phyloP scores from a whole-genome alignment of 2,329 filamentous ascomycete genomes.

The Akanthomyces muscarius region DNA sequence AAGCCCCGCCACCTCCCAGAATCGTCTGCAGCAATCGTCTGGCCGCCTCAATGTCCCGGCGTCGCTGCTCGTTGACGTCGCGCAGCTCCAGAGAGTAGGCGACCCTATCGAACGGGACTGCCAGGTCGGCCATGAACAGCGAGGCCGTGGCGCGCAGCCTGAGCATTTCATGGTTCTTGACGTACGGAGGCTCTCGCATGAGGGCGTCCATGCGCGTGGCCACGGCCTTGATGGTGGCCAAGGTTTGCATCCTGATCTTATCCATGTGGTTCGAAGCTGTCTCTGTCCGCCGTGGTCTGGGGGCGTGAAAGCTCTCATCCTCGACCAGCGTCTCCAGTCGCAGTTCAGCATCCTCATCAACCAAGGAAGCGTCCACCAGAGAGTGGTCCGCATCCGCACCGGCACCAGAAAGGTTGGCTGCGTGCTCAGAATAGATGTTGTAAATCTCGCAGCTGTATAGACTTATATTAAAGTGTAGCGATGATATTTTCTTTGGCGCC shows the following conservation, averaged over 20 bases:
- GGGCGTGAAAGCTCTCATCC: constrained; percentile 17
- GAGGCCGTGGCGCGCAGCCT: constrained; percentile 69
- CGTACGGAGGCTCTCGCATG: constrained; percentile 66
- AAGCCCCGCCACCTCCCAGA: constrained; percentile 26
- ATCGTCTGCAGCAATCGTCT: constrained; percentile 26
- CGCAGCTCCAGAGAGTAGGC: constrained; percentile 27
- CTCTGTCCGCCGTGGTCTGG: background rate
- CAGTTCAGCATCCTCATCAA: background rate
- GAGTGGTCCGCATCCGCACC: constrained; percentile 27
- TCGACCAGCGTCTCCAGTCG: constrained; percentile 9
- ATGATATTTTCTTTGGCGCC: constrained; percentile 55
- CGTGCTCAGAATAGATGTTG: constrained; percentile 60
- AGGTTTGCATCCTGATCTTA: constrained; percentile 45
- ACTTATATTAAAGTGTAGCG: constrained; percentile 75
- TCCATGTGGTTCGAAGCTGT: constrained; percentile 27
- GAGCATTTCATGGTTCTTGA: constrained; percentile 62
- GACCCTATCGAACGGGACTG: constrained; percentile 37
- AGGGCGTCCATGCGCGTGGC: constrained; percentile 66
- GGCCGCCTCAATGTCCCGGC: constrained; percentile 29
- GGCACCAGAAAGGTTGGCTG: constrained; percentile 35
- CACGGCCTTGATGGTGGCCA: constrained; percentile 58
- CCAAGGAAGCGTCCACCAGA: background rate
- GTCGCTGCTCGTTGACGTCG: constrained; percentile 26
- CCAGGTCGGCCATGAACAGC: constrained; percentile 70
- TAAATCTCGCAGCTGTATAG: constrained; percentile 81